These are phyloP conservation scores for Bothia castanella DNA, from an alignment of 1,284 basidiomycete species.

Conservation along the genomic window DNA sequence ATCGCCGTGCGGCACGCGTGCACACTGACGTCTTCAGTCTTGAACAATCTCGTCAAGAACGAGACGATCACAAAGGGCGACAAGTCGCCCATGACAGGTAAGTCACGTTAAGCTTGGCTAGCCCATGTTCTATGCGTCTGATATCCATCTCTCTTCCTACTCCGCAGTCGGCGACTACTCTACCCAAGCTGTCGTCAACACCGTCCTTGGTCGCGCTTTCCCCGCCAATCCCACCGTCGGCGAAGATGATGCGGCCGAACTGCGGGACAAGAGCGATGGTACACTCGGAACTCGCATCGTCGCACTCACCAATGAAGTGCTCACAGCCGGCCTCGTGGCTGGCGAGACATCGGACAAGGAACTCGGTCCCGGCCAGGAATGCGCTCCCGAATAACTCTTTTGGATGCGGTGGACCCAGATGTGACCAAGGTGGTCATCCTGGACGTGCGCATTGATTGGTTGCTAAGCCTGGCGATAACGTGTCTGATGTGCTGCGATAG, in stretches of 20 bases:
- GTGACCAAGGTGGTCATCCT: conserved; percentile 64
- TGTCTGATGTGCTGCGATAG: conserved; percentile 33
- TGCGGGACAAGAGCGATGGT: conserved; percentile 55
- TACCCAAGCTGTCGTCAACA: conserved; percentile 85
- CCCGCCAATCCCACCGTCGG: conserved; percentile 88
- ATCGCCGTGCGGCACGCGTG: conserved; percentile 91
- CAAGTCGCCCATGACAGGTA: conserved; percentile 94
- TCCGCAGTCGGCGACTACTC: conserved; percentile 91
- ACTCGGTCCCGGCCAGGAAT: conserved; percentile 52
- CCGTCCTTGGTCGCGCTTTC: conserved; percentile 73
- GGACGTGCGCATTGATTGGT: conserved; percentile 61
- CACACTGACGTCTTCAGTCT: conserved; percentile 79
- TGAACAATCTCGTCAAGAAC: conserved; percentile 85
- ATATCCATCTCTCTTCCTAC: neutral
- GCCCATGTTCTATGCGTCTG: neutral
- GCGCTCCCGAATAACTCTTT: conserved; percentile 57
- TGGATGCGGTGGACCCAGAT: conserved; percentile 87
- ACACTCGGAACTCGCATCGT: conserved; percentile 70
- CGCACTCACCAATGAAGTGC: conserved; percentile 78
- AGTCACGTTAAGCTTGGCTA: conserved; percentile 17
- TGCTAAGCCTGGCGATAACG: conserved; percentile 1
- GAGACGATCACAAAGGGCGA: no score
- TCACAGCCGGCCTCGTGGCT: conserved; percentile 51
- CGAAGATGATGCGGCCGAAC: conserved; percentile 88
- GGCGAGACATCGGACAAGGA: conserved; percentile 61